Evolutionary conservation across 225 moss, liverwort and hornwort genomes (phyloP), one percentile per base, ranked within the genome.

Genomic region (Sphagnum contortum): DNA sequence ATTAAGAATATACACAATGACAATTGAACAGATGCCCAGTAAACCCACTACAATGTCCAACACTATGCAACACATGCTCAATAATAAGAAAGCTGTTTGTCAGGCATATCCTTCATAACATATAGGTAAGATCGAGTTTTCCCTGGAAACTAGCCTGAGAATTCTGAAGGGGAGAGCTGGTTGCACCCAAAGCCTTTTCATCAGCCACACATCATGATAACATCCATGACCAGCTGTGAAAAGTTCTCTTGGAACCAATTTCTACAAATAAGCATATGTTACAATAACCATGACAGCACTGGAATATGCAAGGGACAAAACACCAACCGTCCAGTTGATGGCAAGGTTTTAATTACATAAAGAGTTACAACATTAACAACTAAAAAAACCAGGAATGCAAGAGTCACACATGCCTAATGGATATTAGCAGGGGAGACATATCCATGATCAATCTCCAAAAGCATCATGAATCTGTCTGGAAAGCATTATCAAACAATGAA

Each of bases 181-280:
- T 67, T 75, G 73, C 78, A 87, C 91, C 90, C 88, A 86, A 48
- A 90, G 83, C 84, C 87, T 91, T 94, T 82, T 91, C 91, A 88
- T 87, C 91, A 86, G 80, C 89, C 91, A 94, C 77, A 76, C 83
- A 89, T 91, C 74, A 89, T 80, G 83, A 86, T 81, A 72, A 83
- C 76, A 76, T 73, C 81, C 65, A 78, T 74, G 73, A 80, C 73
- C 66, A 85, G 72, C 74, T 75, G 70, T 79, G 29, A 29, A 29
- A 75, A 52, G 9, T 52, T 52, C 52, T 52, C 52, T 52, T 9
- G 1, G 52, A 52, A 29, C 29, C 29, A 29, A 29, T 29, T 29
- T 29, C 29, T 29, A 29, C 29, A 29, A 29, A 29, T 29, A 29
- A 29, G 29, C 29, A 29, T 29, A 29, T 29, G 29, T 29, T 29